A percentile compares a stretch with the other conserved stretches of the same genome.
These are phyloP conservation scores for Ascochyta rabiei DNA, from an alignment of 2,329 filamentous ascomycete species.

Conservation along the genomic window DNA sequence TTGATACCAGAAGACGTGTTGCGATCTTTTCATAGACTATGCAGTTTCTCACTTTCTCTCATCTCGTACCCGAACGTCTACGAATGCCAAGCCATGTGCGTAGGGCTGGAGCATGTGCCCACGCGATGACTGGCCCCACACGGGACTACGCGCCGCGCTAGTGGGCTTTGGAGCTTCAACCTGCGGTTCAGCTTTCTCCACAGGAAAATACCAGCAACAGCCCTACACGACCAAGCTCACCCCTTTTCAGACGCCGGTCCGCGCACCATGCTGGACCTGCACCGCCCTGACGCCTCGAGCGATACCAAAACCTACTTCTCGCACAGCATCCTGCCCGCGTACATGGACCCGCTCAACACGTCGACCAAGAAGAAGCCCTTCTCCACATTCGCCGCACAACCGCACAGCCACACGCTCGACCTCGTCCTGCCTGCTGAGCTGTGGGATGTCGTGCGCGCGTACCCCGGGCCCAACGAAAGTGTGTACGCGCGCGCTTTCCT, in stretches of 20 bases:
- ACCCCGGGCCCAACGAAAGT: conserved; percentile 52
- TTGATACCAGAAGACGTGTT: background rate
- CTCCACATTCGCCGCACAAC: conserved; percentile 67
- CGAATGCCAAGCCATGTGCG: background rate
- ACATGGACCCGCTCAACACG: conserved; percentile 67
- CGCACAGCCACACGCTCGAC: conserved; percentile 74
- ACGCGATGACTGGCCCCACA: background rate
- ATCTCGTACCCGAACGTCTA: too few species aligned
- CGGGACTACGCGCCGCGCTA: conserved; percentile 8
- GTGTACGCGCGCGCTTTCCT: conserved; percentile 74
- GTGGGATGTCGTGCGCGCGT: conserved; percentile 60
- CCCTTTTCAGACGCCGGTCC: background rate
- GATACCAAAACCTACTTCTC: conserved; percentile 75
- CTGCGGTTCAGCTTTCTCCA: background rate
- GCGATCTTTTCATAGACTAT: background rate
- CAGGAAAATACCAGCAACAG: too few species aligned
- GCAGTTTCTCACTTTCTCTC: too few species aligned
- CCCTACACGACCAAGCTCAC: background rate
- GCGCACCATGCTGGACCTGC: conserved; percentile 41
- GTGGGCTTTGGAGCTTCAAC: background rate
- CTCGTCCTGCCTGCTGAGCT: conserved; percentile 73
- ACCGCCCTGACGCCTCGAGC: conserved; percentile 39
- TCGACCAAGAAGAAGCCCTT: conserved; percentile 75
- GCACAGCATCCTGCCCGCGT: conserved; percentile 67
- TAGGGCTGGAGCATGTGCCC: conserved; percentile 5